A percentile compares a stretch with the other conserved stretches of the same genome.
These are phyloP conservation scores for Zymoseptoria crescenta DNA, from an alignment of 2,329 filamentous ascomycete species.

Conservation along the genomic window DNA sequence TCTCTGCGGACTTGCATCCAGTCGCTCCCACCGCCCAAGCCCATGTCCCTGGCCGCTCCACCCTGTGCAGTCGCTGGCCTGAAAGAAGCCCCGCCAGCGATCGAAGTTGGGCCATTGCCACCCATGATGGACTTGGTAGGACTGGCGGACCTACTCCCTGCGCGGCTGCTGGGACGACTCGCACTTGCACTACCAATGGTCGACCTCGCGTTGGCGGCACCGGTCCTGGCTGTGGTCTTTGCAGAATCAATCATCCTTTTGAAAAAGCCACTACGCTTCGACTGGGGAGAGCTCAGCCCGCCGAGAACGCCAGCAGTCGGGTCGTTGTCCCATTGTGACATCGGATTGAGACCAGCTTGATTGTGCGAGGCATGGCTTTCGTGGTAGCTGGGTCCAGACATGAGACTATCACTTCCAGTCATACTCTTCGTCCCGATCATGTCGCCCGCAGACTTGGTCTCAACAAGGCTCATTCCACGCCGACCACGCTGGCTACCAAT, in stretches of 20 bases:
- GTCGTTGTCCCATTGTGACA: constrained; percentile 52
- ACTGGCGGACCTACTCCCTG: constrained; percentile 37
- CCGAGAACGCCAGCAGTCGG: constrained; percentile 63
- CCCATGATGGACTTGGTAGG: constrained; percentile 41
- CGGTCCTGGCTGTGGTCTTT: constrained; percentile 65
- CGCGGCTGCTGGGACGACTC: constrained; percentile 27
- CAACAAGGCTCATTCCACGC: constrained; percentile 15
- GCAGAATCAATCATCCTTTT: constrained; percentile 91
- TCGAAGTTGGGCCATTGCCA: constrained; percentile 43
- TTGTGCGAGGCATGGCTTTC: constrained; percentile 65
- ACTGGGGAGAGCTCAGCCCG: constrained; percentile 66
- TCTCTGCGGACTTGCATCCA: constrained; percentile 98
- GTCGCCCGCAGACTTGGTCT: constrained; percentile 22
- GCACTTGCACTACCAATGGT: constrained; percentile 60
- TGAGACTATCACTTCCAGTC: constrained; percentile 47
- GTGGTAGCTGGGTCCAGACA: constrained; percentile 55
- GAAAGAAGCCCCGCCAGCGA: constrained; percentile 44
- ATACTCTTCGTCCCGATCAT: constrained; percentile 32
- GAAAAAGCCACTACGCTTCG: constrained; percentile 77
- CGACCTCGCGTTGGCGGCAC: constrained; percentile 79
- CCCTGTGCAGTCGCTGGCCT: constrained; percentile 21
- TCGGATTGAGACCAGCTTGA: constrained; percentile 53
- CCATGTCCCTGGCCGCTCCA: constrained; percentile 59
- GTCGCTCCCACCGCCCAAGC: constrained; percentile 58
- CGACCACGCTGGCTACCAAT: constrained; percentile 32